Percentiles rank a stretch among this genome's conserved stretches.
Conservation (phyloP, 2,329 filamentous ascomycete genomes). For the Corynespora cassiicola region DNA sequence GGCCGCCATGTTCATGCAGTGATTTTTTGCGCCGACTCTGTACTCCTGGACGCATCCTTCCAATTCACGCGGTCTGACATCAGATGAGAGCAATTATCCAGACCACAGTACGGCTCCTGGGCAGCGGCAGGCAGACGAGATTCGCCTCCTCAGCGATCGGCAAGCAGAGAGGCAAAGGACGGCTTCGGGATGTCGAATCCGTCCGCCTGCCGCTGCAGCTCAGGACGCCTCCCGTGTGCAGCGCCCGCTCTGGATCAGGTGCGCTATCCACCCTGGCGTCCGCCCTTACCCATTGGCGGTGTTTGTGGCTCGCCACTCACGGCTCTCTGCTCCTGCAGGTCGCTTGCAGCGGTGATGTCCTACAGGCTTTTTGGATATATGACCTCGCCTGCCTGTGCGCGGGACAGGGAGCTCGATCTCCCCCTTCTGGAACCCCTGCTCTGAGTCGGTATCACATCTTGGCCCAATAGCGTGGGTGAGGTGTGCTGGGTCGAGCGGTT, state of each 20-base stretch:
- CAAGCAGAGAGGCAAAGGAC: conserved; percentile 20
- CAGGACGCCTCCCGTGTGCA: conserved; percentile 39
- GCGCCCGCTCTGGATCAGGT: conserved; percentile 21
- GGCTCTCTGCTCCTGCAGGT: conserved; percentile 26
- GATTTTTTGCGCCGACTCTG: conserved; percentile 10
- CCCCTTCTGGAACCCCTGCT: conserved; percentile 29
- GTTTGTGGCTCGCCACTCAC: conserved; percentile 33
- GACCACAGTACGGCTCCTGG: conserved; percentile 3
- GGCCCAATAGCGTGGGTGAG: conserved; percentile 43
- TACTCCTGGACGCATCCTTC: conserved; percentile 5
- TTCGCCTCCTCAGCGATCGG: conserved; percentile 4
- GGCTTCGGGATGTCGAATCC: conserved; percentile 27
- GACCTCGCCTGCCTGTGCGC: conserved; percentile 28
- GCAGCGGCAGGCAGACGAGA: conserved; percentile 3
- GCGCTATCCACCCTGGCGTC: conserved; percentile 19
- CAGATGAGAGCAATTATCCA: conserved; percentile 11
- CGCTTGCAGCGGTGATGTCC: conserved; percentile 15
- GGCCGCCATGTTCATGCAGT: conserved; percentile 10
- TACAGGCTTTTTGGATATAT: conserved; percentile 11
- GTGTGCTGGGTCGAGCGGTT: conserved; percentile 39
- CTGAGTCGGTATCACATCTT: conserved; percentile 43
- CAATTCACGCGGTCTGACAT: conserved; percentile 20
- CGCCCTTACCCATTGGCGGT: conserved; percentile 28
- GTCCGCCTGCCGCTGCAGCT: conserved; percentile 42
- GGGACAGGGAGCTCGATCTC: conserved; percentile 34